A percentile compares a stretch with the other conserved stretches of the same genome.
Evolutionary conservation across 495 filamentous ascomycete genomes (phyloP).

Genomic region (Penicillium desertorum): DNA sequence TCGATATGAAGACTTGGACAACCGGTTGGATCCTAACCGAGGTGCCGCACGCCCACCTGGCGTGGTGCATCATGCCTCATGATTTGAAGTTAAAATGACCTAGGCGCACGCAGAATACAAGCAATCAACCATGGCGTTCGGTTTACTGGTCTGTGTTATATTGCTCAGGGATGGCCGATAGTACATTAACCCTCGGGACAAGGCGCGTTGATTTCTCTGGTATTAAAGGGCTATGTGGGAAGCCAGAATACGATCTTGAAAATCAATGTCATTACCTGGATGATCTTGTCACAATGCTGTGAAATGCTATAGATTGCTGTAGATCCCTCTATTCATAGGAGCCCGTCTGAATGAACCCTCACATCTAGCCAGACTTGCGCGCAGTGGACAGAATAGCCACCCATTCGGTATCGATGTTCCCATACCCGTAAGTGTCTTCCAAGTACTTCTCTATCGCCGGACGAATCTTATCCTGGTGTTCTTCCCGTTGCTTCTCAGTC

Average conservation of each 20-base stretch:
- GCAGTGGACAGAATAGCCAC: slow-evolving; percentile 37
- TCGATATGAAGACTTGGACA: slow-evolving; percentile 75
- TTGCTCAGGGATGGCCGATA: slow-evolving; percentile 28
- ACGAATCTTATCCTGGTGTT: slow-evolving; percentile 23
- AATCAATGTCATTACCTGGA: slow-evolving; percentile 27
- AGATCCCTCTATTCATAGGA: neutral
- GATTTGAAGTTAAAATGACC: slow-evolving; percentile 19
- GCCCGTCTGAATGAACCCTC: neutral
- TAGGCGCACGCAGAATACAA: slow-evolving; percentile 15
- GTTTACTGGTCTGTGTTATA: slow-evolving; percentile 35
- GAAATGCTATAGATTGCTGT: neutral
- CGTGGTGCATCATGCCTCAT: slow-evolving; percentile 45
- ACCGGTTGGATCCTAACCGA: slow-evolving; percentile 47
- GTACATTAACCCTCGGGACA: slow-evolving; percentile 30
- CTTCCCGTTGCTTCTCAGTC: slow-evolving; percentile 34
- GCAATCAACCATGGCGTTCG: slow-evolving; percentile 41
- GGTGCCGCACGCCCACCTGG: slow-evolving; percentile 35
- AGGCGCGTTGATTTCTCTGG: slow-evolving; percentile 33
- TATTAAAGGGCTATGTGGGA: slow-evolving; percentile 25
- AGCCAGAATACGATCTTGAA: slow-evolving; percentile 31
- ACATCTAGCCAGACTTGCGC: slow-evolving; percentile 25
- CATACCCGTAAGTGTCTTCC: slow-evolving; percentile 33
- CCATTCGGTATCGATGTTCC: slow-evolving; percentile 33
- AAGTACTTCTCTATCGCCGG: slow-evolving; percentile 33
- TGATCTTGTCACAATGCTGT: slow-evolving; percentile 19